Evolutionary conservation across 2,329 filamentous ascomycete genomes (phyloP).

Genomic region (Emydomyces testavorans): DNA sequence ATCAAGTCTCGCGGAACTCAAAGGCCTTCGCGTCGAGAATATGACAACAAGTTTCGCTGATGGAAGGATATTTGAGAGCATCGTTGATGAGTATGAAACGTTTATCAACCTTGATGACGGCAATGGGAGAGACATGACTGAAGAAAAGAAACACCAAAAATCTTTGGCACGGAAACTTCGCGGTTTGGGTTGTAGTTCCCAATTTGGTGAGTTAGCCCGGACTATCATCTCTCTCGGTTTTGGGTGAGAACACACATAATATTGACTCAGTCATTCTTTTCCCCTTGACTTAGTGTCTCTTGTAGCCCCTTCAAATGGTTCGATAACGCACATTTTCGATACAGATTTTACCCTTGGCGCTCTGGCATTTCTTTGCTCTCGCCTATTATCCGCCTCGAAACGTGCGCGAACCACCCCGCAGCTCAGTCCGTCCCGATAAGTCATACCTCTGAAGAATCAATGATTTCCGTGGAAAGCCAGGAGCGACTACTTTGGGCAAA

Average conservation of each 20-base stretch:
- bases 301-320: conserved; percentile 22
- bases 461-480: conserved; percentile 36
- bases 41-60: conserved; percentile 49
- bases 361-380: conserved; percentile 49
- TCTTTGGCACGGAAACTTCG: conserved; percentile 27
- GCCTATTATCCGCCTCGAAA: conserved; percentile 43
- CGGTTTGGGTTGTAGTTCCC: conserved; percentile 33
- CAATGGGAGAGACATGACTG: not conserved
- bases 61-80: conserved; percentile 42
- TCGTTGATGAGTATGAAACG: conserved; percentile 47
- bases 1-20: conserved; percentile 37
- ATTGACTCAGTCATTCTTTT: not conserved
- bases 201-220: conserved; percentile 30
- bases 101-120: conserved; percentile 25
- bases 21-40: conserved; percentile 41
- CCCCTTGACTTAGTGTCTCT: conserved; percentile 32
- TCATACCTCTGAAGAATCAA: not conserved
- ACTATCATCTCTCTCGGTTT: not conserved
- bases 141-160: not conserved
- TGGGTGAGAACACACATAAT: not conserved
- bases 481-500: conserved; percentile 34
- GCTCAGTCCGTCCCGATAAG: no score
- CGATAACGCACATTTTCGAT: conserved; percentile 36
- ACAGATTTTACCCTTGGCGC: conserved; percentile 45
- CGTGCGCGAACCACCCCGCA: conserved; percentile 42